Evolutionary conservation across 441 rosid genomes (phyloP).

Genomic region (Populus hybrid): DNA sequence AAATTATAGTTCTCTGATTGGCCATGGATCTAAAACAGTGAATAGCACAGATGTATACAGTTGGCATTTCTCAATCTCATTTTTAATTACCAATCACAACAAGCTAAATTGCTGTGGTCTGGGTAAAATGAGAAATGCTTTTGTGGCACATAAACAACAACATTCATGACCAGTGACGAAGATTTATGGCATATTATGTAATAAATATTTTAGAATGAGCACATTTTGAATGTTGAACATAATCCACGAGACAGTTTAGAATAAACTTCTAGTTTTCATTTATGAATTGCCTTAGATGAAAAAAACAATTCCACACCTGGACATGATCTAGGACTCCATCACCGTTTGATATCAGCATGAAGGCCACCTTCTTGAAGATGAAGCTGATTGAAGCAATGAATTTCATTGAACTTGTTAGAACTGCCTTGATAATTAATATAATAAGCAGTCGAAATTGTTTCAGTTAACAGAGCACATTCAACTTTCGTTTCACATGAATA

Average conservation of each 20-base stretch:
- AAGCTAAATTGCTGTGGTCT: background rate
- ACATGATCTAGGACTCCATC: slow-evolving; percentile 99
- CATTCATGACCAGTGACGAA: background rate
- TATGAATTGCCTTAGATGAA: background rate
- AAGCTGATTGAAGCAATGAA: slow-evolving; percentile 51
- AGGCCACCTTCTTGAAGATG: slow-evolving; percentile 98
- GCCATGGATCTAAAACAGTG: background rate
- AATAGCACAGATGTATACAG: background rate
- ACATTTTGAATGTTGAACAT: background rate
- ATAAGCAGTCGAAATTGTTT: background rate
- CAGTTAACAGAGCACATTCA: background rate
- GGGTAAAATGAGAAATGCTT: background rate
- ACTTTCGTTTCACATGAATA: background rate
- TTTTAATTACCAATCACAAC: background rate
- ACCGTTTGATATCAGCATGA: slow-evolving; percentile 98
- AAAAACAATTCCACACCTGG: slow-evolving; percentile 50
- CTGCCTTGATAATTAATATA: background rate
- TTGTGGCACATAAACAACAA: background rate
- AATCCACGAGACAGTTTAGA: background rate
- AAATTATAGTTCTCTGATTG: background rate
- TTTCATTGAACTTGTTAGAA: slow-evolving; percentile 11
- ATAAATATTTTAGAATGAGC: background rate
- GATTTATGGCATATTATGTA: background rate
- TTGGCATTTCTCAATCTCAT: background rate
- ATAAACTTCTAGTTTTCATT: background rate